A percentile compares a stretch with the other conserved stretches of the same genome.
phyloP scores from a whole-genome alignment of 1,284 basidiomycete species.

The Heterobasidion occidentale region DNA sequence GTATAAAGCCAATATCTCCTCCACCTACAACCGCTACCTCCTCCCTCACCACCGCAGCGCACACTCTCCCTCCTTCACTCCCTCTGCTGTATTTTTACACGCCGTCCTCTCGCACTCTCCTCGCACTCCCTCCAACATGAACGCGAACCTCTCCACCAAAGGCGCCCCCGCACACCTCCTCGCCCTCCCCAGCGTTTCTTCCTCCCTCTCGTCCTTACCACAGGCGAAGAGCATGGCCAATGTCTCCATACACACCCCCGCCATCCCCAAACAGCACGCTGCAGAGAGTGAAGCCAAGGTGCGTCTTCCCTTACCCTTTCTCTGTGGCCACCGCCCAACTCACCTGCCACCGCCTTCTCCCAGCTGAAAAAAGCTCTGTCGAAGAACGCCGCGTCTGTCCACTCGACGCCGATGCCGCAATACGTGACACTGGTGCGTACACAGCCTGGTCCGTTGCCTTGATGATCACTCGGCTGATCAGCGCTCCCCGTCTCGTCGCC shows the following conservation, averaged over 20 bases:
- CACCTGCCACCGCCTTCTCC: background rate
- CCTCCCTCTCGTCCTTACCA: constrained; percentile 55
- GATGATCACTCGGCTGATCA: background rate
- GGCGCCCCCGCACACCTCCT: constrained; percentile 43
- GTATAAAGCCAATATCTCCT: constrained; percentile 18
- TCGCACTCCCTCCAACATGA: constrained; percentile 13
- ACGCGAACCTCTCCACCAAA: constrained; percentile 8
- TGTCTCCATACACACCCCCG: constrained; percentile 56
- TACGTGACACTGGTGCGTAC: constrained; percentile 6
- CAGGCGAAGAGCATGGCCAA: constrained; percentile 60
- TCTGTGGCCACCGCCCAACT: background rate
- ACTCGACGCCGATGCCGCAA: constrained; percentile 1
- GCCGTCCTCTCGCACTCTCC: constrained; percentile 6
- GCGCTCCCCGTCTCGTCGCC: constrained; percentile 10
- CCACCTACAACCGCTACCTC: constrained; percentile 7
- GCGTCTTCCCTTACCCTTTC: constrained; percentile 9
- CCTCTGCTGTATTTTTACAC: constrained; percentile 9
- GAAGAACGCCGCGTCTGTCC: constrained; percentile 9
- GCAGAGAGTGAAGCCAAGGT: constrained; percentile 73
- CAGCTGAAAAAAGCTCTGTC: constrained; percentile 14
- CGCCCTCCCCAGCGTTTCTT: constrained; percentile 63
- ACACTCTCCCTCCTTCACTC: constrained; percentile 1
- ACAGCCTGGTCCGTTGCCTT: background rate
- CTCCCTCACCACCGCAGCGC: constrained; percentile 8
- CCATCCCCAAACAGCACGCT: constrained; percentile 57